Base-by-base conservation (phyloP, 768 basidiomycete species). In the Cystofilobasidium macerans region DNA sequence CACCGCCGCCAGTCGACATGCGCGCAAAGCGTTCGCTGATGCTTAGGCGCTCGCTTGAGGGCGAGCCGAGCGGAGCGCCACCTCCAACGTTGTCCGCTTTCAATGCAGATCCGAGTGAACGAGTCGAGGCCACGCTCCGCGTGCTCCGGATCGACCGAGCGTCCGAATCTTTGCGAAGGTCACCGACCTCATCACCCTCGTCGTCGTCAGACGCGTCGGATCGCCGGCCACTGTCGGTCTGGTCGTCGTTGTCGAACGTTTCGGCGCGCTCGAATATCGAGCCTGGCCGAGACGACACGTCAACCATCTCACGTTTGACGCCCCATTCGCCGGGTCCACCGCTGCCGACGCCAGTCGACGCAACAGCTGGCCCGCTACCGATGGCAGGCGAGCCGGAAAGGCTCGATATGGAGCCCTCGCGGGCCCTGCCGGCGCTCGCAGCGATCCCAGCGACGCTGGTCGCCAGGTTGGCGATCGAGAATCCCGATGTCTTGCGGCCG, bases 381-480 rank as follows among this genome's bases (percentile, higher is more conserved):
- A 71, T 16, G 9, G 38, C 38, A 40, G 8, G 38, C 38, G 38
- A 40, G 38, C 38, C 16, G 38, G 38, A 40, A 8, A 40, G 9
- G 45, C 45, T n/a, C 7, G 45, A 6, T 38, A 51, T 72, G 11
- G 75, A 72, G 36, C 73, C 47, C 38, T 74, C 72, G 43, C 74
- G 64, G 35, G n/a, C n/a, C n/a, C 67, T 67, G 11, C 73, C 58
- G 9, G 73, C 74, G 71, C 71, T 81, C 76, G 66, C 80, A 76
- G 69, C 79, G 68, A 70, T 75, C 33, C 82, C 84, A 1, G 89
- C 81, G 9, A 89, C 82, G 11, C 80, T 81, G n/a, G 80, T 83
- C 1, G 83, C 81, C 35, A 93, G 79, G 69, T 83, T 85, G 6
- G 87, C 86, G 68, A 92, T 88, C 26, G 89, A 89, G 72, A 92